Evolutionary conservation across 2,329 filamentous ascomycete genomes (phyloP).

Genomic region (Venturiaceae sp.): DNA sequence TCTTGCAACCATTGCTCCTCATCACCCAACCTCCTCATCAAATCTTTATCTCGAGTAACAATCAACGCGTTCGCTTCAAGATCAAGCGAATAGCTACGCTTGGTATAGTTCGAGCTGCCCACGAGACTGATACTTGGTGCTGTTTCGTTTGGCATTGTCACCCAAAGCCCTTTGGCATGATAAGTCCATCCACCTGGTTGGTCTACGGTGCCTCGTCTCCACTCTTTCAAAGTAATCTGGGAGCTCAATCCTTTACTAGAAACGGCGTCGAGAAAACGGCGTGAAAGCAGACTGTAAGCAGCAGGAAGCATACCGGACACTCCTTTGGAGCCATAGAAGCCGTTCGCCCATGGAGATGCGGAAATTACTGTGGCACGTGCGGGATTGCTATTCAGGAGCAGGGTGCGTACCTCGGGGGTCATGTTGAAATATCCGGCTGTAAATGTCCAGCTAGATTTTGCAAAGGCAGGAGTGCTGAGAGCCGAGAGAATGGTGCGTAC

Average conservation of each 20-base stretch:
- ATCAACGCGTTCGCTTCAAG: constrained; percentile 83
- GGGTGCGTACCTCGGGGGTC: constrained; percentile 67
- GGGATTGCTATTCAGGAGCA: constrained; percentile 66
- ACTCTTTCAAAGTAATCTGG: constrained; percentile 71
- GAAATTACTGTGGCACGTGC: constrained; percentile 74
- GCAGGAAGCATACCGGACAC: constrained; percentile 84
- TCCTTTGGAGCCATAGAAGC: constrained; percentile 82
- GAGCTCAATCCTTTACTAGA: constrained; percentile 40
- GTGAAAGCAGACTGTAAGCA: constrained; percentile 82
- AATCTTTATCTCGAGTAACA: constrained; percentile 62
- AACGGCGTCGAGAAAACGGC: constrained; percentile 64
- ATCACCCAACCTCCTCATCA: constrained; percentile 64
- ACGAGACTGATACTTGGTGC: constrained; percentile 69
- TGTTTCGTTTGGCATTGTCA: constrained; percentile 52
- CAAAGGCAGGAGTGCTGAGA: constrained; percentile 52
- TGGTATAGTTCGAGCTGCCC: constrained; percentile 92
- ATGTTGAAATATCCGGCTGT: constrained; percentile 99
- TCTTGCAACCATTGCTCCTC: constrained; percentile 76
- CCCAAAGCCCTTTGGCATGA: constrained; percentile 93
- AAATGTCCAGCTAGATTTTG: constrained; percentile 79
- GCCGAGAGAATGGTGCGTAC: constrained; percentile 67
- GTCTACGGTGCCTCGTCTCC: constrained; percentile 73
- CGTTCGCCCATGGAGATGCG: constrained; percentile 86
- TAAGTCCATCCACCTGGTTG: constrained; percentile 89
- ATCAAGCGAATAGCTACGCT: constrained; percentile 84